Evolutionary conservation across 345 rosid genomes (phyloP).

Genomic region (Pelargonium nanum): DNA sequence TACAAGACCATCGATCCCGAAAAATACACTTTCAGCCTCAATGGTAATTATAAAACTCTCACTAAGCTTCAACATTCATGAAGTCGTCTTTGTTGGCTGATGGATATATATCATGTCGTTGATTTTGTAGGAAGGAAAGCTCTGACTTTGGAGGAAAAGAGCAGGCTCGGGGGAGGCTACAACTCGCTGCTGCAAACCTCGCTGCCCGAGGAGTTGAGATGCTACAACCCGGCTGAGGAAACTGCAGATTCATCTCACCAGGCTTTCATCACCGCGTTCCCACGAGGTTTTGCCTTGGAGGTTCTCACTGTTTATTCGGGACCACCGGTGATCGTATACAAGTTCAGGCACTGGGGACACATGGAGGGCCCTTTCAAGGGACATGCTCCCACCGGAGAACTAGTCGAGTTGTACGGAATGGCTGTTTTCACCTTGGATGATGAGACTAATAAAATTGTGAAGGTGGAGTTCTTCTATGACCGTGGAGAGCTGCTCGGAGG

Average conservation of each 20-base stretch:
- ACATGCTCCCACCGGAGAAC: slow-evolving; percentile 43
- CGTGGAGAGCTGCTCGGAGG: slow-evolving; percentile 48
- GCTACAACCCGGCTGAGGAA: slow-evolving; percentile 27
- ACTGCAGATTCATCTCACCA: slow-evolving; percentile 21
- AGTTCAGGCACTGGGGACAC: slow-evolving; percentile 71
- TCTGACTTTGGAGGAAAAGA: slow-evolving; percentile 26
- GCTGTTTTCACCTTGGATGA: slow-evolving; percentile 35
- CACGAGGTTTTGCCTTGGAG: slow-evolving; percentile 56
- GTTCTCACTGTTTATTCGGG: slow-evolving; percentile 47
- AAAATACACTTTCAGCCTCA: slow-evolving; percentile 31
- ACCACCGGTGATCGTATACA: slow-evolving; percentile 42
- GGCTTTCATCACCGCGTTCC: slow-evolving; percentile 45
- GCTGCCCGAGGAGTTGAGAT: slow-evolving; percentile 32
- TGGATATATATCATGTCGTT: not conserved
- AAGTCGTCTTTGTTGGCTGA: not conserved
- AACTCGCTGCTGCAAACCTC: slow-evolving; percentile 44
- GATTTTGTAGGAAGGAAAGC: slow-evolving; percentile 34
- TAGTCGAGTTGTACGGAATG: slow-evolving; percentile 32
- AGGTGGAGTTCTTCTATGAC: slow-evolving; percentile 41
- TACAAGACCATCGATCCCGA: slow-evolving; percentile 26
- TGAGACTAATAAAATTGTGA: slow-evolving; percentile 35
- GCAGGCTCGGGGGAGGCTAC: slow-evolving; percentile 50
- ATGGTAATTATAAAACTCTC: slow-evolving; percentile 22
- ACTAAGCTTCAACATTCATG: not conserved
- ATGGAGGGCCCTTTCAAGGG: slow-evolving; percentile 74